Base-by-base conservation (phyloP, 2,329 filamentous ascomycete genomes). In the Penicillium sp. region DNA sequence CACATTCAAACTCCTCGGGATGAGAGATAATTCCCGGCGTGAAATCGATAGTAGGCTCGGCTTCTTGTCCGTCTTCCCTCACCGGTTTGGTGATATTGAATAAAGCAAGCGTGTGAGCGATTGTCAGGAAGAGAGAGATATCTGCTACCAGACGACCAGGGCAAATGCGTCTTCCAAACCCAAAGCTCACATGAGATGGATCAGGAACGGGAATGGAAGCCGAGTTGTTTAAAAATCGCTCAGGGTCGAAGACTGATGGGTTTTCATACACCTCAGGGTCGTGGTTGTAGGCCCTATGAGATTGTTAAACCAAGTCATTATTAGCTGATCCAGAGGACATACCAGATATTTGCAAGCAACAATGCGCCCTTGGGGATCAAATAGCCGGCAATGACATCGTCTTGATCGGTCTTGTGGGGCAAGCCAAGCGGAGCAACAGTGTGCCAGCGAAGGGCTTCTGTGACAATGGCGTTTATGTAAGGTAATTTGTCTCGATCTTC, bases 401-500 rank as follows among this genome's bases (percentile, higher is more conserved):
- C 53, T 31, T 51, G 29, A 16, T 47, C 48, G 11, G 55, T 38
- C 24, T 43, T 50, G 21, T 47, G 44, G 7, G 52, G 40, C 13
- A 42, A 40, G 2, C 24, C 31, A 9, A 55, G 18, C 4, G 39
- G 32, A 3, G 38, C 38, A 16, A 55, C 43, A n/a, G 36, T 51
- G 13, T 47, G 43, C 53, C 53, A 55, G 11, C 47, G 38, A 1
- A 51, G 18, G 11, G 43, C 45, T 27, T 55, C 47, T 24, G 51
- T 51, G 4, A 47, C 38, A 14, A 55, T 21, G 2, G 47, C 52
- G 36, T 55, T 31, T 11, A 55, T 38, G 21, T 55, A 57, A 13
- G 52, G 48, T 8, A 57, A 18, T 2, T 50, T 57, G 8, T 54
- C 58, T 4, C 62, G 58, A 29, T 65, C 59, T 1, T 39, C 27